A percentile compares a stretch with the other conserved stretches of the same genome.
phyloP scores from a whole-genome alignment of 78 protist species.

The Guillardia theta region DNA sequence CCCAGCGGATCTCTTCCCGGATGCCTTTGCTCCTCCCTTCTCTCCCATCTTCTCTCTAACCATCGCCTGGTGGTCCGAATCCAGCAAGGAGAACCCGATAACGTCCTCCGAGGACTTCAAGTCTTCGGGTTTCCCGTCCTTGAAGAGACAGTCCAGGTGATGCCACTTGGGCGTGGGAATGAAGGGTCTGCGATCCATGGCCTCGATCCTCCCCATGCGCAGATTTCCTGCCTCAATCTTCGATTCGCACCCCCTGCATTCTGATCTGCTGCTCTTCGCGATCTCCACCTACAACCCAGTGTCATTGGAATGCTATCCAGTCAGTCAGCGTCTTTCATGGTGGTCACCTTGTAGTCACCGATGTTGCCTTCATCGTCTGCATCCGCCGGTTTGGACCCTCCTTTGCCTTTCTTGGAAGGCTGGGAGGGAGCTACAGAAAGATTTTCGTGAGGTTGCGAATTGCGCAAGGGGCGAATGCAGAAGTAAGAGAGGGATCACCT shows the following conservation, averaged over 20 bases:
- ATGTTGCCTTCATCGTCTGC: not conserved
- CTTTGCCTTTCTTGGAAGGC: too few relatives aligned
- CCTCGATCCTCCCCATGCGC: not conserved
- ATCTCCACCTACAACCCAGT: too few relatives aligned
- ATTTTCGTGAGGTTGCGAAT: too few relatives aligned
- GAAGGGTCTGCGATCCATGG: slow-evolving; percentile 10
- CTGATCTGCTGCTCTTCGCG: not conserved
- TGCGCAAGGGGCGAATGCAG: too few relatives aligned
- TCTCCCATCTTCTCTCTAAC: too few relatives aligned
- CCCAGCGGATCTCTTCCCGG: too few relatives aligned
- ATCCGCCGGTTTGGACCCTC: too few relatives aligned
- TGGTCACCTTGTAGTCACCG: not conserved
- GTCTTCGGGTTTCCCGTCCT: not conserved
- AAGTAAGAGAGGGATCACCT: too few relatives aligned
- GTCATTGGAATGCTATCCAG: too few relatives aligned
- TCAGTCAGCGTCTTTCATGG: too few relatives aligned
- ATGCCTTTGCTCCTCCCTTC: too few relatives aligned
- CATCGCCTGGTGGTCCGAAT: not conserved
- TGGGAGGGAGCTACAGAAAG: too few relatives aligned
- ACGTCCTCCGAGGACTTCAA: not conserved
- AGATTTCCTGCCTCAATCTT: not conserved
- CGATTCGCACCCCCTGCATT: not conserved
- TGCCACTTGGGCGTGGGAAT: not conserved
- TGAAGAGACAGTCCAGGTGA: not conserved
- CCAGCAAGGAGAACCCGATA: not conserved